phyloP scores from a whole-genome alignment of 345 rosid species.

The Citropsis articulata region DNA sequence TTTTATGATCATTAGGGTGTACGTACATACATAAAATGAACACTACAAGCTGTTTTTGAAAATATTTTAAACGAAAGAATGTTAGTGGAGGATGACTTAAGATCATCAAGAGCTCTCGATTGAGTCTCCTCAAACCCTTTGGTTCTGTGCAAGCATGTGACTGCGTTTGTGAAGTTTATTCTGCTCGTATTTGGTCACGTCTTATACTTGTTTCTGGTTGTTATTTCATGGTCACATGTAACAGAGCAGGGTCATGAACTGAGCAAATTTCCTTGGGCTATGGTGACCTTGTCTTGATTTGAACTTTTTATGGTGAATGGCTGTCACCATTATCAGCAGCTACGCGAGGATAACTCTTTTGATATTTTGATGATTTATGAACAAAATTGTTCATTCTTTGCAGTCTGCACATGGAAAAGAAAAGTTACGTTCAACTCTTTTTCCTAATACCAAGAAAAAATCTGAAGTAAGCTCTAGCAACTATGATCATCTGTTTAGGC shows the following conservation, averaged over 20 bases:
- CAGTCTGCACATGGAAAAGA: conserved; percentile 57
- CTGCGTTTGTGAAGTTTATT: neutral
- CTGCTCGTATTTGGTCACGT: neutral
- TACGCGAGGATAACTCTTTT: neutral
- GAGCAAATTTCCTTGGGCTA: neutral
- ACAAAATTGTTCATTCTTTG: conserved; percentile 1
- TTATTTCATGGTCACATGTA: neutral
- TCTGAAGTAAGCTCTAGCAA: conserved; percentile 31
- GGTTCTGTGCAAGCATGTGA: neutral
- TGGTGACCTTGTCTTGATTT: neutral
- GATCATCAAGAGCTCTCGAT: neutral
- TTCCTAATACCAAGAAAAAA: conserved; percentile 25
- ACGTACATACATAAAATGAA: too few species aligned
- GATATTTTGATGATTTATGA: conserved; percentile 4
- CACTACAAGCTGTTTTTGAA: neutral
- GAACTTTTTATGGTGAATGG: neutral
- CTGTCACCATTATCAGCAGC: neutral
- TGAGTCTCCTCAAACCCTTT: neutral
- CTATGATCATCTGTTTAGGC: neutral
- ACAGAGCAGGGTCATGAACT: neutral
- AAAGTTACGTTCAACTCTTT: conserved; percentile 32
- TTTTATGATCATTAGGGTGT: too few species aligned
- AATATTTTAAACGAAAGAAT: neutral
- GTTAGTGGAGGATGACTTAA: neutral
- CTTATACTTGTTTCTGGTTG: neutral